Percentiles rank a stretch among this genome's conserved stretches.
Evolutionary conservation across 2,329 filamentous ascomycete species (phyloP).

Genomic region (Pseudogymnoascus sp.): DNA sequence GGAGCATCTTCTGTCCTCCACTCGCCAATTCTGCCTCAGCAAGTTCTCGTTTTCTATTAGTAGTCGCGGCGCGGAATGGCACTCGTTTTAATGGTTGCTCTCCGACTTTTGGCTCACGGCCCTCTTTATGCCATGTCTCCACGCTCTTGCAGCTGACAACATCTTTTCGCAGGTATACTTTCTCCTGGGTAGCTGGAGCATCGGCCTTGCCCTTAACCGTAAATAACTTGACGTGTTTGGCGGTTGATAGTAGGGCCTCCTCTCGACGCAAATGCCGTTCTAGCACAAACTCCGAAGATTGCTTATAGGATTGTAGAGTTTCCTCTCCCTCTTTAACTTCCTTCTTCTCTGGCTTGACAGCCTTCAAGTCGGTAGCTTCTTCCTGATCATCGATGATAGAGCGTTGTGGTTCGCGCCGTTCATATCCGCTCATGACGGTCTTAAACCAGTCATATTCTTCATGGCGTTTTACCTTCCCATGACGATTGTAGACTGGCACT

Average conservation of each 20-base stretch:
- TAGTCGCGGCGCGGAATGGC: conserved; percentile 83
- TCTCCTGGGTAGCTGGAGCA: conserved; percentile 65
- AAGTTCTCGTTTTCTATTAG: conserved; percentile 79
- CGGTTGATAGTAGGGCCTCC: conserved; percentile 69
- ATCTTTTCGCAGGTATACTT: conserved; percentile 73
- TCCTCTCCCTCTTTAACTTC: conserved; percentile 67
- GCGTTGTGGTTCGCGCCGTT: conserved; percentile 41
- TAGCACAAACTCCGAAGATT: conserved; percentile 76
- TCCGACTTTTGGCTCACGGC: conserved; percentile 64
- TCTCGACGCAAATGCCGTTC: conserved; percentile 84
- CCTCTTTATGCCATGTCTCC: conserved; percentile 98
- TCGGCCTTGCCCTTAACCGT: conserved; percentile 66
- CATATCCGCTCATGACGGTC: conserved; percentile 67
- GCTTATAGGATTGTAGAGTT: conserved; percentile 82
- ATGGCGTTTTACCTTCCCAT: conserved; percentile 69
- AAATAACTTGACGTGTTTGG: conserved; percentile 68
- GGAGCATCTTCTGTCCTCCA: conserved; percentile 74
- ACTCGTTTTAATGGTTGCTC: conserved; percentile 76
- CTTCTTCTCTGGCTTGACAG: conserved; percentile 66
- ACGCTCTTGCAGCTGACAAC: conserved; percentile 81
- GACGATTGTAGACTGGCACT: conserved; percentile 67
- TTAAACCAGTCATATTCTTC: conserved; percentile 87
- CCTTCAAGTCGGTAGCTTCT: conserved; percentile 68
- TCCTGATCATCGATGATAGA: conserved; percentile 74
- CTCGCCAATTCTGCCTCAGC: conserved; percentile 69